Base-by-base conservation (phyloP, 495 filamentous ascomycete species). In the Aspergillus conjunctus region DNA sequence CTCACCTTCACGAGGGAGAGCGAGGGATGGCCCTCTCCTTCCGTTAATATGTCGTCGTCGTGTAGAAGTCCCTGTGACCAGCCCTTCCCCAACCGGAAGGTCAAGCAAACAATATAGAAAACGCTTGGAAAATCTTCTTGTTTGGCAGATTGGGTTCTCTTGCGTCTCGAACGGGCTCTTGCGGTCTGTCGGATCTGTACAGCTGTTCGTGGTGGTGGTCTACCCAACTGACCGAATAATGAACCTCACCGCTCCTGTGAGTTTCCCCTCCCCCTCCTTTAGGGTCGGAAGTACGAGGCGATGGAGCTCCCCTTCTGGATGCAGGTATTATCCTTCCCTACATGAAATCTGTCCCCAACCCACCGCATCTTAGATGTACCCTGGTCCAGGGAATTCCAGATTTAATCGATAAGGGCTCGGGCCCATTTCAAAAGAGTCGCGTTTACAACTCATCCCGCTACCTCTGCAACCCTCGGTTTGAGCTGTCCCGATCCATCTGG, bases 141-240 rank as follows among this genome's bases (percentile, higher is more conserved):
- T 26, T 26, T 26, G 26, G 46, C 15, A 5, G 34, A 22, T 51
- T 63, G 61, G 61, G 61, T 56, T 41, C 31, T 63, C 51, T 32
- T 63, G 61, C 61, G 54, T 54, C 51, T 51, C 54, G 17, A 63
- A 58, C 54, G 60, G 60, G 61, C 45, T 54, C 50, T 63, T 63
- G 61, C 56, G 56, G 56, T 63, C 61, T 63, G 39, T 33, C 46
- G 33, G 55, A 32, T 49, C n/a, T 49, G 45, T 58, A 56, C 59
- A 61, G 39, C 39, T 56, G 44, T 63, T 56, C 56, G 33, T 26
- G 43, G 44, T 37, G 11, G 44, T 39, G 21, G 44, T 18, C 20
- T 33, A 43, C 49, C 43, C 32, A 15, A 18, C 56, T 43, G 51
- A 51, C 46, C 61, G 30, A 56, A 59, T 56, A 44, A 56, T 55